Evolutionary conservation across 2,329 filamentous ascomycete genomes (phyloP).

Genomic region (Paramyrothecium sp.): DNA sequence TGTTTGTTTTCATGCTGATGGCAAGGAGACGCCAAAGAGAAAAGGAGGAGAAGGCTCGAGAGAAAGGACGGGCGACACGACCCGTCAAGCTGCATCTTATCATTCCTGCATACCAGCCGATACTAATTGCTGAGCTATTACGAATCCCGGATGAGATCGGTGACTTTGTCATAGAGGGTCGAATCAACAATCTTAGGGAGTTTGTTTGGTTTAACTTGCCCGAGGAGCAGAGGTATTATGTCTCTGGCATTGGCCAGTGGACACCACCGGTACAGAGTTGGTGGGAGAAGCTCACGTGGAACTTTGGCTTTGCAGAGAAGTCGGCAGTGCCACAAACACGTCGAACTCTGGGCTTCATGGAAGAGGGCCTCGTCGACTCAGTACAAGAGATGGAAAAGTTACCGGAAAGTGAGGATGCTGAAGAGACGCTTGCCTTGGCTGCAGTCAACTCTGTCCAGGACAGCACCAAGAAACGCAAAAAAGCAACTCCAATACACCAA

Average conservation of each 20-base stretch:
- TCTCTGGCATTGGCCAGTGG: conserved; percentile 30
- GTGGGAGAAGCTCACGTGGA: conserved; percentile 21
- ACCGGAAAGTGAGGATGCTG: not conserved
- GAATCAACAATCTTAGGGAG: conserved; percentile 34
- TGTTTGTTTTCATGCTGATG: conserved; percentile 38
- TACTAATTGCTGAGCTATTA: conserved; percentile 33
- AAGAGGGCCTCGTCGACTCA: conserved; percentile 6
- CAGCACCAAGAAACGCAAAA: not conserved
- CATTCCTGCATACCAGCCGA: conserved; percentile 36
- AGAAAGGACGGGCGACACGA: conserved; percentile 16
- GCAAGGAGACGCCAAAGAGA: conserved; percentile 22
- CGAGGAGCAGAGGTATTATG: conserved; percentile 27
- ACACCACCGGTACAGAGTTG: conserved; percentile 23
- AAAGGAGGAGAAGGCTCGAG: conserved; percentile 18
- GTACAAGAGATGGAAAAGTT: not conserved
- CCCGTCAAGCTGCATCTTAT: conserved; percentile 33
- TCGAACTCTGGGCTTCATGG: conserved; percentile 22
- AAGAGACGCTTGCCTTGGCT: not conserved
- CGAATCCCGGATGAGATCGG: conserved; percentile 33
- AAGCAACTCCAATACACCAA: not conserved
- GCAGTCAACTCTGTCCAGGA: not conserved
- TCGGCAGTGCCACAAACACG: conserved; percentile 17
- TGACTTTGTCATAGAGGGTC: conserved; percentile 35
- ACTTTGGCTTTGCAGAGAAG: conserved; percentile 20
- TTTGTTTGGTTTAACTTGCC: conserved; percentile 37